Evolutionary conservation across 371 early-diverging fungal species (phyloP).

Genomic region (Mortierella sp.): DNA sequence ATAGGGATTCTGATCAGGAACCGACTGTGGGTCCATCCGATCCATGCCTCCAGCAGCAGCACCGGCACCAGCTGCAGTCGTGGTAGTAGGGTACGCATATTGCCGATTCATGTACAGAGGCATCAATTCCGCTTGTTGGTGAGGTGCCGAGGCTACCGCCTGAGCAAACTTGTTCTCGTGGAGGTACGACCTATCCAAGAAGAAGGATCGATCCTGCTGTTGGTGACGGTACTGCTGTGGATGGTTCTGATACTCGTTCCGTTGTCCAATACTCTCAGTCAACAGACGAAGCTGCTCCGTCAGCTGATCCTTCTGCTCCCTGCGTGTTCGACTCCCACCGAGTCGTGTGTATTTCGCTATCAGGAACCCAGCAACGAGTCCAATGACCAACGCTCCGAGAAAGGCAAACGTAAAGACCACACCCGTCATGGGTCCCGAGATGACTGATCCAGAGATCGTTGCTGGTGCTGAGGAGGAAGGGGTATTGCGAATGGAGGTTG

Average conservation of each 20-base stretch:
- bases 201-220: background rate
- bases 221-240: background rate
- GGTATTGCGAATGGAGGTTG: background rate
- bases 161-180: background rate
- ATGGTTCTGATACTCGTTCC: background rate
- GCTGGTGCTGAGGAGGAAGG: background rate
- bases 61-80: too few species aligned
- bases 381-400: background rate
- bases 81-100: background rate
- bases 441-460: background rate
- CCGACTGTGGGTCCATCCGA: background rate
- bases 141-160: too few species aligned
- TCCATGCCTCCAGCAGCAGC: background rate
- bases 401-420: background rate
- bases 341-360: background rate
- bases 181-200: background rate
- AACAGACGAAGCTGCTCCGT: conserved; percentile 1
- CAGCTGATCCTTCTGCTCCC: background rate
- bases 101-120: background rate
- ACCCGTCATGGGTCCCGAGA: background rate
- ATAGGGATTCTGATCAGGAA: background rate
- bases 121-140: background rate
- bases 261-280: background rate
- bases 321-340: background rate
- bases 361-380: background rate